Evolutionary conservation across 1,284 basidiomycete species (phyloP), one percentile per base, ranked within the genome.

Genomic region (Fomitopsis schrenkii): DNA sequence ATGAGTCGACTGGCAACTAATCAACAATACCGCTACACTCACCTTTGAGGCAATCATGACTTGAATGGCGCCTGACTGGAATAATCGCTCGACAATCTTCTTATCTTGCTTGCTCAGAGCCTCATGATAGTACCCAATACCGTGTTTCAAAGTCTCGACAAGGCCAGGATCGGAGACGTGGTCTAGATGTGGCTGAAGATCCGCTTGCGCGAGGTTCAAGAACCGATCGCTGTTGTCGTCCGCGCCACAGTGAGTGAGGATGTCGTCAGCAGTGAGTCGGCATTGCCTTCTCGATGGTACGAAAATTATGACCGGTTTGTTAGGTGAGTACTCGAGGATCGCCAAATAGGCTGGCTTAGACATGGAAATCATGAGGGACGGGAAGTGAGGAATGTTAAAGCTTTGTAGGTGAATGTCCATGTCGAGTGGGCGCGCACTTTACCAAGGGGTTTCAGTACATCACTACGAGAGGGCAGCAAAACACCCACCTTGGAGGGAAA

Each of bases 321-420:
- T 84, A 0, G 88, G 83, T 0, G 97, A 90, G 70, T 97, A 89
- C 73, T 99, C 97, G 46, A 90, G 80, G 67, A 98, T 94, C 33
- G 96, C 89, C 15, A 99, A 85, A 73, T 98, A 99, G 0, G 96
- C 94, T 0, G 97, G 97, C 74, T 99, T 99, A 30, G 96, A 97
- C 97, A 99, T 99, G 38, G 95, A 87, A 62, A 99, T 93, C 97
- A 99, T 99, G 59, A 99, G 80, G 0, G 94, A 97, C 0, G 97
- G 96, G 87, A 97, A 98, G 71, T 99, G 97, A 10, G 96, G 94
- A 48, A 97, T 94, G 52, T 86, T 88, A 82, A 98, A 99, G 53
- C 91, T 95, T 73, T 98, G 97, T 8, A 99, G 79, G 71, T 99
- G 97, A 55, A 99, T 97, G 67, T 99, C 96, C 86, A 99, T 92